Evolutionary conservation across 1,284 basidiomycete species (phyloP).

Genomic region (Inonotus obliquus): DNA sequence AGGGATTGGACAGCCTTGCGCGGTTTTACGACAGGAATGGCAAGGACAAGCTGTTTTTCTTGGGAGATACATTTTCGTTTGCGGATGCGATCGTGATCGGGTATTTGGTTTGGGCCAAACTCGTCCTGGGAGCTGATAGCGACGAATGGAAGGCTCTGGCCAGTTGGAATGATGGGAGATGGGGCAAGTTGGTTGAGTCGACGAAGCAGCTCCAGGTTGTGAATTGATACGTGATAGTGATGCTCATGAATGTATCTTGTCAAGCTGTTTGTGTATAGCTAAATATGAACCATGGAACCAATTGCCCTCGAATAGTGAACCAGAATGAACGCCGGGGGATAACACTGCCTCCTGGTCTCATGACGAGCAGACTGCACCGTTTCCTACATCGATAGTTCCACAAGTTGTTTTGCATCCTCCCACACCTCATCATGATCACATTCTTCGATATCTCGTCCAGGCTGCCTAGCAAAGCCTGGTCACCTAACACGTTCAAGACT

Average conservation of each 20-base stretch:
- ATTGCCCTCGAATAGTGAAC: too few species aligned
- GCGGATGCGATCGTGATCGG: constrained; percentile 33
- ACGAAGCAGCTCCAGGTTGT: constrained; percentile 28
- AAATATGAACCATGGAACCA: too few species aligned
- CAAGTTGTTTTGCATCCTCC: too few species aligned
- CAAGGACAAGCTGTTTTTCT: constrained; percentile 22
- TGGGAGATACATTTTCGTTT: constrained; percentile 29
- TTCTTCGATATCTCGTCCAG: constrained; percentile 17
- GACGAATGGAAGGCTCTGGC: constrained; percentile 34
- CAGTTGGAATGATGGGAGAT: constrained; percentile 35
- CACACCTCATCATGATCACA: constrained; percentile 10
- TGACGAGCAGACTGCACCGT: too few species aligned
- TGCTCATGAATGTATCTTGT: too few species aligned
- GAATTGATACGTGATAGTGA: neutral
- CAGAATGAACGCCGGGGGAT: too few species aligned
- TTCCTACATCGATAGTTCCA: too few species aligned
- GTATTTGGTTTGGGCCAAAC: constrained; percentile 29
- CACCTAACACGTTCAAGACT: constrained; percentile 21
- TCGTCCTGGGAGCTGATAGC: constrained; percentile 30
- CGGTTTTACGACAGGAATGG: constrained; percentile 24
- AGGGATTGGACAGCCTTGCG: constrained; percentile 27
- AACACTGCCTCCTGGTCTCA: too few species aligned
- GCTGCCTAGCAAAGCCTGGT: constrained; percentile 16
- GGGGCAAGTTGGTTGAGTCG: constrained; percentile 30
- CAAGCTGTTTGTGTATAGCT: too few species aligned